phyloP scores from a whole-genome alignment of 176 grass and related monocot genomes.

The Cenchrus purpureus region DNA sequence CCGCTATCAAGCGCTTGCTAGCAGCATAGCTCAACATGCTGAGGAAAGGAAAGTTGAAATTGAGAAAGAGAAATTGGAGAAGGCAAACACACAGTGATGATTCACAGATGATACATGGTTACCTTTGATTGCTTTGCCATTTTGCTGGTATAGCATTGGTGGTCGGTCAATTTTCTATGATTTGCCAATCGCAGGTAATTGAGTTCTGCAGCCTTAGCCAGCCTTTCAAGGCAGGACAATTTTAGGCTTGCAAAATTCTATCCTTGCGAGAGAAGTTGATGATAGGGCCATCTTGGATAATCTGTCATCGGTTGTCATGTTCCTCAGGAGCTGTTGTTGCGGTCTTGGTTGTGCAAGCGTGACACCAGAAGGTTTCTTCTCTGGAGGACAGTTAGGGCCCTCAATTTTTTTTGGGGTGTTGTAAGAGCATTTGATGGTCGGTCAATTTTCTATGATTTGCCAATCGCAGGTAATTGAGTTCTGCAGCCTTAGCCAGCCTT shows the following conservation, averaged over 20 bases:
- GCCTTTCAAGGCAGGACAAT: slow-evolving; percentile 20
- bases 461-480: slow-evolving; percentile 24
- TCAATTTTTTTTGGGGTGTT: too few species aligned
- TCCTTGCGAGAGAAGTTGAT: slow-evolving; percentile 20
- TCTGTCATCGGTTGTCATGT: slow-evolving; percentile 33
- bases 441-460: slow-evolving; percentile 32
- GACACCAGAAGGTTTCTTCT: slow-evolving; percentile 24
- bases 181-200: slow-evolving; percentile 16
- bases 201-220: slow-evolving; percentile 45
- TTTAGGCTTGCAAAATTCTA: slow-evolving; percentile 34
- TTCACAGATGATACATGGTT: not conserved
- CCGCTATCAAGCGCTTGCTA: slow-evolving; percentile 78
- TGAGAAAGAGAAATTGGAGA: slow-evolving; percentile 80
- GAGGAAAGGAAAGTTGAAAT: slow-evolving; percentile 76
- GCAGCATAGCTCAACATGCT: slow-evolving; percentile 74
- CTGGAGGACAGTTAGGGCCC: too few species aligned
- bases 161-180: slow-evolving; percentile 25
- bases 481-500: slow-evolving; percentile 39
- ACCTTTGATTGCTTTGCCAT: slow-evolving; percentile 36
- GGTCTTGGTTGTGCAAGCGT: slow-evolving; percentile 3
- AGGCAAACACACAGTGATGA: slow-evolving; percentile 46
- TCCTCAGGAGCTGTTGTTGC: not conserved
- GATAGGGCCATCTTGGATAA: slow-evolving; percentile 21
- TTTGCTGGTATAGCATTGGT: not conserved
- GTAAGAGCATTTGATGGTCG: not conserved